phyloP scores from a whole-genome alignment of 2,329 filamentous ascomycete genomes.

The Botrytis fabae region DNA sequence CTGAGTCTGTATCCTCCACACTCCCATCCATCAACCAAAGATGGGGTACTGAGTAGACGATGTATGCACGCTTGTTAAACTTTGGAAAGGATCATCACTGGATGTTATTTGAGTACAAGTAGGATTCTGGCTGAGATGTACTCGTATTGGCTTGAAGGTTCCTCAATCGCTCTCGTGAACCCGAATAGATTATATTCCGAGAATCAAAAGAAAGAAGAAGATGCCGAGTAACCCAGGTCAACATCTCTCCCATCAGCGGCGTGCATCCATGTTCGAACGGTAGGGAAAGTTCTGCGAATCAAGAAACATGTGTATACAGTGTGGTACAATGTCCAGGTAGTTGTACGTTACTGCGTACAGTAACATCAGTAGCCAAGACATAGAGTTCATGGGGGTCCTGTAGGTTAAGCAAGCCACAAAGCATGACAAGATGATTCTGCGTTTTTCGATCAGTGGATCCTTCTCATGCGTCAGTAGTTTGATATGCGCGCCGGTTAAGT shows the following conservation, averaged over 20 bases:
- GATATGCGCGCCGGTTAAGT: constrained; percentile 17
- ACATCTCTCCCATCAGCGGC: constrained; percentile 8
- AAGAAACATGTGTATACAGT: constrained; percentile 4
- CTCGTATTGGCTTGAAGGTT: background rate
- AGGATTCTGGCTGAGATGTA: background rate
- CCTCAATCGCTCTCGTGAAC: background rate
- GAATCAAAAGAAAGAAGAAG: constrained; percentile 3
- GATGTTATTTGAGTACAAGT: constrained; percentile 5
- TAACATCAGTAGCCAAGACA: background rate
- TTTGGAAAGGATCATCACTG: constrained; percentile 16
- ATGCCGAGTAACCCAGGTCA: background rate
- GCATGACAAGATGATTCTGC: background rate
- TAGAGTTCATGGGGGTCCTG: background rate
- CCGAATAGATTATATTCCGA: background rate
- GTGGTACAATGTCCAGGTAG: background rate
- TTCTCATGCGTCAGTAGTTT: constrained; percentile 10
- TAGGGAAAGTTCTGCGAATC: background rate
- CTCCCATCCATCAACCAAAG: constrained; percentile 1
- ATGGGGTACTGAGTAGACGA: background rate
- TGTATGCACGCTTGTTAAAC: background rate
- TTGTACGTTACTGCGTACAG: background rate
- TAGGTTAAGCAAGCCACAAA: constrained; percentile 19
- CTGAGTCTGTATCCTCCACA: background rate
- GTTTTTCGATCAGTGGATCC: constrained; percentile 17
- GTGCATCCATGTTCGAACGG: background rate